Conservation (phyloP, 2,329 filamentous ascomycete species). For the Pseudogymnoascus sp. region DNA sequence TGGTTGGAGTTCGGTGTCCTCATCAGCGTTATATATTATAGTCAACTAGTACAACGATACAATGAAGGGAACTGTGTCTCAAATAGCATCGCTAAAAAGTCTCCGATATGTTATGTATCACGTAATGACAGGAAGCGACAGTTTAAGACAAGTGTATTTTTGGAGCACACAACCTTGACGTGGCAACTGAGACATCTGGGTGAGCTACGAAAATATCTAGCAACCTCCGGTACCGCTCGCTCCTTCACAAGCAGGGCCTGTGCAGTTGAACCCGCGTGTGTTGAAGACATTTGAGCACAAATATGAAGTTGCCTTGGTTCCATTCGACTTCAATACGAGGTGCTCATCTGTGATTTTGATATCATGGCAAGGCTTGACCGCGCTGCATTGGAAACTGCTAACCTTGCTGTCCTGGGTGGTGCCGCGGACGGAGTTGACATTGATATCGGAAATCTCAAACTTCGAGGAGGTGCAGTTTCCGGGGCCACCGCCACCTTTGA, state of each 20-base stretch:
- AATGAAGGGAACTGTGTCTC: not conserved
- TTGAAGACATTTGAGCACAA: not conserved
- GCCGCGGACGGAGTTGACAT: not conserved
- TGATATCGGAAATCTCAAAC: constrained; percentile 29
- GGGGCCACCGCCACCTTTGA: constrained; percentile 22
- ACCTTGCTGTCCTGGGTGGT: not conserved
- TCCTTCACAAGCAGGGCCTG: not conserved
- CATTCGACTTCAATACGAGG: not conserved
- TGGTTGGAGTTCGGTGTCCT: not conserved
- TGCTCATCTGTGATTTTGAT: not conserved
- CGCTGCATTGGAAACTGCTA: not conserved
- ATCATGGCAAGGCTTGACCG: not conserved
- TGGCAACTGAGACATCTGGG: not conserved
- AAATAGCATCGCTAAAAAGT: not conserved
- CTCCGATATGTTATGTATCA: not conserved
- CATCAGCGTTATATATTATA: not conserved
- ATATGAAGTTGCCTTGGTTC: not conserved
- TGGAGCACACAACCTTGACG: not conserved
- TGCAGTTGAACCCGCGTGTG: not conserved
- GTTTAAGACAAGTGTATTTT: not conserved
- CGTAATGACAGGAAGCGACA: not conserved
- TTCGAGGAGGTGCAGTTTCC: constrained; percentile 32
- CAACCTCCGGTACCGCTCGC: not conserved
- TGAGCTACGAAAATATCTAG: not conserved
- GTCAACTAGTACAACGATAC: not conserved